phyloP scores from a whole-genome alignment of 441 rosid genomes.

The Populus tomentosa region DNA sequence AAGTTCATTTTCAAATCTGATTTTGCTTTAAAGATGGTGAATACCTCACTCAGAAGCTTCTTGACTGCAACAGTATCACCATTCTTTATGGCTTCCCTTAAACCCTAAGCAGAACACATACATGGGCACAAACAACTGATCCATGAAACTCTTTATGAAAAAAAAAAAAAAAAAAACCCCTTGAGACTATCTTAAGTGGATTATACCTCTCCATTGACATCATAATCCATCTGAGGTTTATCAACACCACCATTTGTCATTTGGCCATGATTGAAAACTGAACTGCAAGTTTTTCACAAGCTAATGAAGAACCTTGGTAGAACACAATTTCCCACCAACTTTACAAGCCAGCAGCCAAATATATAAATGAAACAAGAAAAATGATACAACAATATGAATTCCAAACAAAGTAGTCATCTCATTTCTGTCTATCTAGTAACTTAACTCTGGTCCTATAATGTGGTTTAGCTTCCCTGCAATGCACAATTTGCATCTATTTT shows the following conservation, averaged over 20 bases:
- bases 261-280: conserved; percentile 50
- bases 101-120: conserved; percentile 52
- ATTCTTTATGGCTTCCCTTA: conserved; percentile 93
- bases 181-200: not conserved
- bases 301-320: conserved; percentile 1
- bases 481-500: not conserved
- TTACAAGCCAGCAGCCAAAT: not conserved
- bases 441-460: not conserved
- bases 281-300: conserved; percentile 41
- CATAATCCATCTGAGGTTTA: conserved; percentile 66
- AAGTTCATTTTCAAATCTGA: conserved; percentile 6
- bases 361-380: conserved; percentile 2
- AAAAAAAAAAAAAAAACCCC: not conserved
- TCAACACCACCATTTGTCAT: conserved; percentile 31
- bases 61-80: conserved; percentile 71
- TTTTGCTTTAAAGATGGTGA: conserved; percentile 8
- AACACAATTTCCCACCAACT: not conserved
- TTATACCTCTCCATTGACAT: conserved; percentile 81
- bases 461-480: not conserved
- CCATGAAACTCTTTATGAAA: not conserved
- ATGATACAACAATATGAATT: not conserved
- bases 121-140: conserved; percentile 3
- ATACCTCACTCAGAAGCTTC: conserved; percentile 81
- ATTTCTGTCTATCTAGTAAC: not conserved
- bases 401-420: not conserved